Base-by-base conservation (phyloP, 1,284 basidiomycete genomes). In the Ceratobasidium sp. region DNA sequence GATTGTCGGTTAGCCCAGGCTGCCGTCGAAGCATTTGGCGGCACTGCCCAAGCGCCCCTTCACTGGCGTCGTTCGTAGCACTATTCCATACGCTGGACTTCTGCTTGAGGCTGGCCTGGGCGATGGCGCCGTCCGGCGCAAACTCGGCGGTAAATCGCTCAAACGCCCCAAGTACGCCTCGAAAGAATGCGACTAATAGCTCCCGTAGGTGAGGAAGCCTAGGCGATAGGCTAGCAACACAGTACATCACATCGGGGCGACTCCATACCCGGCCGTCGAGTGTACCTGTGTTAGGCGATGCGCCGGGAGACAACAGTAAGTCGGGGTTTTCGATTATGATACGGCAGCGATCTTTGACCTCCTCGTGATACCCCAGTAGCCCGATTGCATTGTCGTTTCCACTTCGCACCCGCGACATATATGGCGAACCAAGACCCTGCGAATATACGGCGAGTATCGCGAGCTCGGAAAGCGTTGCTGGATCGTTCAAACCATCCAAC, bases 381-480 rank as follows among this genome's bases (percentile, higher is more conserved):
- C 83, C 83, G 1, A 80, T 56, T 2, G 74, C 78, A 1, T 79
- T 62, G 1, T 69, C 75, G 12, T 70, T 65, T 23, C 78, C 40
- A 20, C 78, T 79, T 7, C 82, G 80, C 15, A 86, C 82, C 0
- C 50, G 17, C 9, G 74, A 48, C 78, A 85, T 82, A 77, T 85
- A 86, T 1, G 84, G 84, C 42, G 82, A 73, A 1, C 81, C 81
- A 42, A 85, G 79, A 23, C 81, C 62, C 66, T 85, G 81, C 23
- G 80, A 78, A 79, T 85, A 86, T 1, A 86, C 68, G 1, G 81
- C 77, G 12, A 86, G 79, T 17, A 83, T 82, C 15, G 80, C 82
- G 44, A 86, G 82, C 67, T 87, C 85, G 2, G 84, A 85, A 7
- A 85, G 78, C n/a, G 85, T 86, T 9, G 82, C 69, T 23, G 52